Evolutionary conservation across 164 flowering plant genomes (phyloP).

Genomic region (Piper betle): DNA sequence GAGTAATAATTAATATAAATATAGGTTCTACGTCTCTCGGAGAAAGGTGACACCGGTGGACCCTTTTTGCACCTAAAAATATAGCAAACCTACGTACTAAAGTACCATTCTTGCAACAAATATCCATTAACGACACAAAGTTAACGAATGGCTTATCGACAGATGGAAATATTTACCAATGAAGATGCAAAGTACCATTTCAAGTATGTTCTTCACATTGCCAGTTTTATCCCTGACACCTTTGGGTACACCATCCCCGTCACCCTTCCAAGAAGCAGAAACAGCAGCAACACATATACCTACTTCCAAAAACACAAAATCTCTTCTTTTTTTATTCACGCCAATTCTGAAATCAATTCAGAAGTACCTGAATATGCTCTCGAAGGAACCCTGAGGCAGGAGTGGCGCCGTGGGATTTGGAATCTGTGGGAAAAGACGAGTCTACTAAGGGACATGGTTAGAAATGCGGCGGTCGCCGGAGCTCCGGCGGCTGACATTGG

Average conservation of each 20-base stretch:
- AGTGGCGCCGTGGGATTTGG: not conserved
- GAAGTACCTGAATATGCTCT: conserved; percentile 24
- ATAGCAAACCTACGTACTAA: no score
- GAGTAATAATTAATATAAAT: no score
- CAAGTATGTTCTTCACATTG: no score
- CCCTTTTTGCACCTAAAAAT: conserved; percentile 91
- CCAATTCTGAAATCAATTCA: not conserved
- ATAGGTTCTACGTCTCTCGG: no score
- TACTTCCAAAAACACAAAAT: conserved; percentile 3
- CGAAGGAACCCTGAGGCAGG: conserved; percentile 1
- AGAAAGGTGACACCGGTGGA: conserved; percentile 81
- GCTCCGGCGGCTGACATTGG: not conserved
- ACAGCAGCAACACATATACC: conserved; percentile 31
- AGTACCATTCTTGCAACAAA: no score
- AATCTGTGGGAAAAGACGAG: not conserved
- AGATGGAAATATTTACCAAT: no score
- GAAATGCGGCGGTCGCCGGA: no score
- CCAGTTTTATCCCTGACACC: conserved; percentile 50
- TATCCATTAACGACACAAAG: no score
- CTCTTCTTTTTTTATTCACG: not conserved
- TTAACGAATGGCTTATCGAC: not conserved
- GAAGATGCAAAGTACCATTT: no score
- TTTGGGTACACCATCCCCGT: conserved; percentile 32
- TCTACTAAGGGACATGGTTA: not conserved
- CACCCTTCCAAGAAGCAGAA: conserved; percentile 47